Percentiles rank a stretch among this genome's conserved stretches.
Evolutionary conservation across 768 basidiomycete genomes (phyloP).

Genomic region (Russula sp.): DNA sequence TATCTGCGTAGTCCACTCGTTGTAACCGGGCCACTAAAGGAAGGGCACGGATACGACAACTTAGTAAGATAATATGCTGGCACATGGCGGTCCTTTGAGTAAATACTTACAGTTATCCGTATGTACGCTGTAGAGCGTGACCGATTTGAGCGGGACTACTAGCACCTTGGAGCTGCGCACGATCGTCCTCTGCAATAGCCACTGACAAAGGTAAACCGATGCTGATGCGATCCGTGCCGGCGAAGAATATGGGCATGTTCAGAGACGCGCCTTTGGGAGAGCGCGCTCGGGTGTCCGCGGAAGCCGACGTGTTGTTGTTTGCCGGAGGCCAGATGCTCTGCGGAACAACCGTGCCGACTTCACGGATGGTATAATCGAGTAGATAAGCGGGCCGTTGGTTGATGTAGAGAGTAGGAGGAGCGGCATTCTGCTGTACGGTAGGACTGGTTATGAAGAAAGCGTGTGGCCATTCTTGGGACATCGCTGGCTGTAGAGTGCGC

Average conservation of each 20-base stretch:
- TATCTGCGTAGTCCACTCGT: conserved; percentile 12
- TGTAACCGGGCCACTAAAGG: conserved; percentile 25
- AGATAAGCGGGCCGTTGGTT: background rate
- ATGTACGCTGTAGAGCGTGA: background rate
- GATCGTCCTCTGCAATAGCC: background rate
- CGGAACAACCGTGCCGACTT: conserved; percentile 8
- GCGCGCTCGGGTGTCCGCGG: too few species aligned
- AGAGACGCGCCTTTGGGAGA: background rate
- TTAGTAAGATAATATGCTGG: background rate
- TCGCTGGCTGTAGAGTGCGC: background rate
- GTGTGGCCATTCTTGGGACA: background rate
- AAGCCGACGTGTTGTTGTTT: background rate
- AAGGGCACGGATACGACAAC: too few species aligned
- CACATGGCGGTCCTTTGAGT: too few species aligned
- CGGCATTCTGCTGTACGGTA: too few species aligned
- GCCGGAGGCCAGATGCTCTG: conserved; percentile 16
- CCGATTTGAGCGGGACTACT: background rate
- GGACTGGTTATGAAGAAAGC: conserved; percentile 9
- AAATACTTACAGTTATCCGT: conserved; percentile 12
- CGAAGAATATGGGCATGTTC: conserved; percentile 20
- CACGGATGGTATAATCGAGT: conserved; percentile 6
- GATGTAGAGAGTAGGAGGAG: background rate
- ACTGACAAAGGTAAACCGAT: background rate
- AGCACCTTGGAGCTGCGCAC: background rate
- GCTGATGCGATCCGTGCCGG: background rate